A percentile compares a stretch with the other conserved stretches of the same genome.
phyloP scores from a whole-genome alignment of 2,329 filamentous ascomycete genomes.

The Berkeleyomyces basicola region DNA sequence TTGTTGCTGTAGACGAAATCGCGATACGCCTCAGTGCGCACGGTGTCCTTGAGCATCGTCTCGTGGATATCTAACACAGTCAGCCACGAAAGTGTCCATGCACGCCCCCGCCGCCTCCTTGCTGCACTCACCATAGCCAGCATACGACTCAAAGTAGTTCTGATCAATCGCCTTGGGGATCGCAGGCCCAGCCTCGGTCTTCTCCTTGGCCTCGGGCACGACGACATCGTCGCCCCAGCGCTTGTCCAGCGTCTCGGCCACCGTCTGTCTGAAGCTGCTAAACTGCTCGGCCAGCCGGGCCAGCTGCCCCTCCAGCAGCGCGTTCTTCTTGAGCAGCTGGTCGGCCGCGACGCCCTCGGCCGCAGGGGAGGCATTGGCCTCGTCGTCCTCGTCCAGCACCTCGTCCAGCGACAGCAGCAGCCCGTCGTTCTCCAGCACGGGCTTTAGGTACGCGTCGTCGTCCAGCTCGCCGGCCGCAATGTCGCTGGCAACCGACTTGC shows the following conservation, averaged over 20 bases:
- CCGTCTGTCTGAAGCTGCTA: constrained; percentile 45
- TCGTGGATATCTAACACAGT: constrained; percentile 61
- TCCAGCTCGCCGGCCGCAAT: constrained; percentile 47
- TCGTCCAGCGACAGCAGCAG: constrained; percentile 80
- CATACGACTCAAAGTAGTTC: constrained; percentile 46
- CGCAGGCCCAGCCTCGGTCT: constrained; percentile 16
- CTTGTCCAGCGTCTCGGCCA: constrained; percentile 49
- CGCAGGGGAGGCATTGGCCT: constrained; percentile 15
- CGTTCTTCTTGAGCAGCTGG: constrained; percentile 18
- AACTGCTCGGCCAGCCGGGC: constrained; percentile 50
- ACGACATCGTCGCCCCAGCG: constrained; percentile 39
- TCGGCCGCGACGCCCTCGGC: neutral
- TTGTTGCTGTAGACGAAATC: constrained; percentile 94
- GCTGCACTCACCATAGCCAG: constrained; percentile 35
- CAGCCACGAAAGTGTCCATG: neutral
- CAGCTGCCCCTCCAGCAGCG: constrained; percentile 32
- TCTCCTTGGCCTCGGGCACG: constrained; percentile 21
- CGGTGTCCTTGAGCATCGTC: constrained; percentile 80
- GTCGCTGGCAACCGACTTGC: constrained; percentile 33
- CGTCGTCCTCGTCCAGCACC: constrained; percentile 33
- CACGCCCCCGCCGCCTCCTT: too few relatives aligned
- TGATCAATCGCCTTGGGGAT: constrained; percentile 24
- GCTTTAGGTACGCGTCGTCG: constrained; percentile 69
- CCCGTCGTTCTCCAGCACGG: constrained; percentile 76
- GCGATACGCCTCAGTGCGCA: constrained; percentile 80